Percentiles rank a stretch among this genome's conserved stretches.
Evolutionary conservation across 139 green algal species (phyloP).

Genomic region (Medakamo hakoo): DNA sequence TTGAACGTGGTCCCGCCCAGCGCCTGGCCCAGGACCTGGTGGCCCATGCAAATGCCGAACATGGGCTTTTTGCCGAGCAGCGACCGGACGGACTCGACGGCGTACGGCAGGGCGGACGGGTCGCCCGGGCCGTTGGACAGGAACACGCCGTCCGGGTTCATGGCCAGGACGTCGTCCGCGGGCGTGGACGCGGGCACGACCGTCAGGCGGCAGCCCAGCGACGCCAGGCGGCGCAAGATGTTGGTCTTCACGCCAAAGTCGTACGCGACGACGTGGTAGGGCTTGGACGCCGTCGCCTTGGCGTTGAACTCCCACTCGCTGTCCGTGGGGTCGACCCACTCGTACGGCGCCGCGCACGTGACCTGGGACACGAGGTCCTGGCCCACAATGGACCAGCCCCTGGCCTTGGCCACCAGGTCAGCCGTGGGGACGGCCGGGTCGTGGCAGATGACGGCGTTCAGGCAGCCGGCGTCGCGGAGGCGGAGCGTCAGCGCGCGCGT

Average conservation of each 20-base stretch:
- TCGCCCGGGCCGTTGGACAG: constrained; percentile 93
- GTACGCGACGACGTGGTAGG: constrained; percentile 67
- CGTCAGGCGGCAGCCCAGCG: constrained; percentile 83
- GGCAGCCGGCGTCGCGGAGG: constrained; percentile 73
- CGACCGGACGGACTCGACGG: constrained; percentile 80
- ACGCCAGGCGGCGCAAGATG: constrained; percentile 88
- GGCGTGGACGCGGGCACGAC: constrained; percentile 86
- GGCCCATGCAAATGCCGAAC: constrained; percentile 99
- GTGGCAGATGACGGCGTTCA: constrained; percentile 67
- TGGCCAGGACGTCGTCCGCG: constrained; percentile 73
- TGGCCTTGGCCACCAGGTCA: constrained; percentile 69
- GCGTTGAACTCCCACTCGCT: constrained; percentile 86
- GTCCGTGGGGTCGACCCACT: constrained; percentile 79
- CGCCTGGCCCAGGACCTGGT: constrained; percentile 96
- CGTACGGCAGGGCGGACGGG: constrained; percentile 90
- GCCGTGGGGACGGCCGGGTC: constrained; percentile 53
- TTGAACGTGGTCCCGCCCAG: constrained; percentile 96
- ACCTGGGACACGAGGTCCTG: constrained; percentile 60
- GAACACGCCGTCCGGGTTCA: constrained; percentile 97
- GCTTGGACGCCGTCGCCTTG: constrained; percentile 5
- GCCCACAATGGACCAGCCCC: constrained; percentile 85
- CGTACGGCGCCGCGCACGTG: constrained; percentile 71
- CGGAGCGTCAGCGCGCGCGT: constrained; percentile 80
- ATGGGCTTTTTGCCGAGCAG: constrained; percentile 90
- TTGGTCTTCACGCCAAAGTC: constrained; percentile 99